These are phyloP conservation scores for Orbilia brochopaga DNA, from an alignment of 2,329 filamentous ascomycete genomes.

Conservation along the genomic window DNA sequence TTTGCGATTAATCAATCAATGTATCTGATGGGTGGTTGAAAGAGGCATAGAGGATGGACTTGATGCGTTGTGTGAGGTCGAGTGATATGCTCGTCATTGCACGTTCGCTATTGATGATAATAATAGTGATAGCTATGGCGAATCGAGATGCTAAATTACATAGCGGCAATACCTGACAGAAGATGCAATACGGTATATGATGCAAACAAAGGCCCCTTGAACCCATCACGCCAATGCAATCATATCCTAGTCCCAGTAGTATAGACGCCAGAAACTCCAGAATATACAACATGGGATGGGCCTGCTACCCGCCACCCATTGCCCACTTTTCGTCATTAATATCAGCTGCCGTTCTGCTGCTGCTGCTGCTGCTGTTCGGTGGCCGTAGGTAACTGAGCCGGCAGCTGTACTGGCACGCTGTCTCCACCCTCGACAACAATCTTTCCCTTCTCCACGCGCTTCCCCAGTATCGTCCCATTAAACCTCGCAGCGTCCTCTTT, in stretches of 20 bases:
- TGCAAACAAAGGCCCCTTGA: no score
- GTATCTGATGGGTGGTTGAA: no score
- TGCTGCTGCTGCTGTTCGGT: background rate
- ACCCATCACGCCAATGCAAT: no score
- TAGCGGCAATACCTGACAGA: no score
- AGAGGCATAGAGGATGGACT: no score
- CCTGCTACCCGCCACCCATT: background rate
- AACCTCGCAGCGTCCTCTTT: constrained; percentile 46
- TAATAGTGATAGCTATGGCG: no score
- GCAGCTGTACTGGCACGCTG: constrained; percentile 42
- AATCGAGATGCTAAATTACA: no score
- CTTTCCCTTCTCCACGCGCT: constrained; percentile 25
- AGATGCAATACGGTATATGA: no score
- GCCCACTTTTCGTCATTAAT: background rate
- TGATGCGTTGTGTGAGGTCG: no score
- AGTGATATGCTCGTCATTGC: no score
- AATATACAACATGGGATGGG: background rate
- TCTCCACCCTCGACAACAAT: constrained; percentile 43
- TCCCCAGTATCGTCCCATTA: constrained; percentile 40
- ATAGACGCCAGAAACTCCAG: background rate
- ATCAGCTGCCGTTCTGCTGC: background rate
- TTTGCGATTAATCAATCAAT: no score
- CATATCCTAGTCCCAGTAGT: background rate
- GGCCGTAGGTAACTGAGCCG: constrained; percentile 1
- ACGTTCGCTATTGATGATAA: no score